Evolutionary conservation across 805 yeast species (phyloP), one percentile per base, ranked within the genome.

Genomic region (Saturnispora serradocipensis): DNA sequence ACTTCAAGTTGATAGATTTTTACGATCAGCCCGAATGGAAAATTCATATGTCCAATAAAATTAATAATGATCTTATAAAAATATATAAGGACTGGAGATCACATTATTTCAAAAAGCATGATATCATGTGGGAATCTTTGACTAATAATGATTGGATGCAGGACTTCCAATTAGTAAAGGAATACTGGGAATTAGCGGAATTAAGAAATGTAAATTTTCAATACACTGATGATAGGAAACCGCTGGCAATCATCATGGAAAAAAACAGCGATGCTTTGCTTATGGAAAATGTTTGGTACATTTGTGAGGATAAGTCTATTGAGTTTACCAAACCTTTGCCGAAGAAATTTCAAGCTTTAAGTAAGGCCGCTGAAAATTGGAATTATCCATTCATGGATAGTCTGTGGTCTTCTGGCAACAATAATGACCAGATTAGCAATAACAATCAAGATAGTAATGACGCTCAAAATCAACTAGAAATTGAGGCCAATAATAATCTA

Each of bases 81-180:
- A 46, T 50, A 27, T 54, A 40, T 24, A 46, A 52, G 34, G 38
- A 38, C n/a, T 54, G 55, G 55, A 52, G 55, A 13, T 34, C 18
- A n/a, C 13, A 24, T 1, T 54, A 50, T 47, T 54, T 50, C 43
- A 40, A 39, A 20, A 44, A n/a, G 10, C 51, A 48, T 43, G 51
- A 48, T 43, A 4, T 16, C 3, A 48, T 48, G 42, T 48, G 45
- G 43, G 36, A 48, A 5, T 43, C 47, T 11, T 30, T 43, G 10
- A 16, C 16, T 24, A 27, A 43, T 48, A 18, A 20, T 4, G 28
- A 34, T 27, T 48, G 51, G 51, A 2, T 5, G 10, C 6, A 16
- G 15, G 51, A 48, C 43, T 48, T 11, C 20, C 43, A 43, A n/a
- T 24, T 48, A 5, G 51, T 43, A 13, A 24, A 43, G 27, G 18